A percentile compares a stretch with the other conserved stretches of the same genome.
phyloP scores from a whole-genome alignment of 2,329 filamentous ascomycete species.

The Fusarium piperis region DNA sequence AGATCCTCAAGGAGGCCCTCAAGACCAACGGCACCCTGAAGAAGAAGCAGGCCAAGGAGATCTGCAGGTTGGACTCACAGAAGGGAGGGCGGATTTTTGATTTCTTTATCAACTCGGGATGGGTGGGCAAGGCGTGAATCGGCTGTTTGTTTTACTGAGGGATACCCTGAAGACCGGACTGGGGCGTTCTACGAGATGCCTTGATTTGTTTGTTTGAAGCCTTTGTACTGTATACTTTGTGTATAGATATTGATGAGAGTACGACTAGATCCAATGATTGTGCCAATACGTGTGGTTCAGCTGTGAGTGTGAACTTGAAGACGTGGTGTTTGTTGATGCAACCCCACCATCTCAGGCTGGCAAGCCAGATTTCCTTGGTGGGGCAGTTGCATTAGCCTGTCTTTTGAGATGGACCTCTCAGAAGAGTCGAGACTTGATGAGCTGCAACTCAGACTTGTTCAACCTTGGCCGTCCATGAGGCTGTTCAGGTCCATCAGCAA shows the following conservation, averaged over 20 bases:
- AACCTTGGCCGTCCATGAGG: conserved; percentile 22
- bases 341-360: not conserved
- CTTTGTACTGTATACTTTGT: not conserved
- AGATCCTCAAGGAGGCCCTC: conserved; percentile 88
- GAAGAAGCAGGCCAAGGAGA: conserved; percentile 91
- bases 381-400: not conserved
- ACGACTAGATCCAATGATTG: not conserved
- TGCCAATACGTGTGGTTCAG: not conserved
- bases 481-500: conserved; percentile 7
- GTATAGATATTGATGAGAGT: conserved; percentile 12
- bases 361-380: not conserved
- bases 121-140: conserved; percentile 82
- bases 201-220: conserved; percentile 3
- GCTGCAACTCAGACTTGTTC: conserved; percentile 3
- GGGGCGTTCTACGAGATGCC: conserved; percentile 24
- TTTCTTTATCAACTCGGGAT: conserved; percentile 92
- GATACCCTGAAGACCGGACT: conserved; percentile 37
- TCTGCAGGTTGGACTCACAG: conserved; percentile 83
- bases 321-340: not conserved
- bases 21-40: conserved; percentile 89
- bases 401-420: not conserved
- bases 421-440: not conserved
- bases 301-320: not conserved
- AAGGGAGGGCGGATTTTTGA: conserved; percentile 91
- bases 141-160: conserved; percentile 25